Evolutionary conservation across 768 basidiomycete species (phyloP), one percentile per base, ranked within the genome.

Genomic region (Tylopilus subfusipes): DNA sequence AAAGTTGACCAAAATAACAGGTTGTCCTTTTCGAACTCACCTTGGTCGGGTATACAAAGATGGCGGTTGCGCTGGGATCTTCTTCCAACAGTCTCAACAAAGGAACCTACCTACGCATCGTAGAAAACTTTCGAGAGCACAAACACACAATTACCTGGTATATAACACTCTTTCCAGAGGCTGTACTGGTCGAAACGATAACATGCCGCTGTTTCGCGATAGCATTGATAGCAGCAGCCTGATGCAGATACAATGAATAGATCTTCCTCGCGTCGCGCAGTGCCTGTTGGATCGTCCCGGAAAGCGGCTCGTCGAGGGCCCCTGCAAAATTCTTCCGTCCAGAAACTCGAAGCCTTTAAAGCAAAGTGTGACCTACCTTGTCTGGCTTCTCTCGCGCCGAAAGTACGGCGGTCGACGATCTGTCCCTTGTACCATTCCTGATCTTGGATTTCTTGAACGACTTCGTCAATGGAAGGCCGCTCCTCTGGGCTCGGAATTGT

Each of bases 1-100:
- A n/a, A n/a, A 31, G 38, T 51, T 19, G 21, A 18, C 21, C 2
- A n/a, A 39, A 33, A 44, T 7, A 39, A 18, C 11, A 24, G 1
- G n/a, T 14, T 14, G 18, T 24, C 18, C 21, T 14, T 39, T 43
- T 38, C 18, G 10, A 22, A 38, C 64, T 36, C 47, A 81, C 90
- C 73, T 96, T 96, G 1, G 93, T 96, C 2, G 93, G 93, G 62
- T 93, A 96, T 33, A 96, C 81, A 63, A 92, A 88, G 36, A 96
- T 79, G 0, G 90, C 89, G 0, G 85, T 94, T 11, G 86, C 68
- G 14, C 70, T 64, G 1, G 66, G 64, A 63, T 92, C 79, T 22
- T 78, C 75, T 69, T 90, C 84, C 50, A 94, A 69, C 58, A 80
- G 80, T 38, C 69, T 76, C 54, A 95, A 68, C 6, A 91, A 64